Evolutionary conservation across 2,329 filamentous ascomycete species (phyloP).

Genomic region (Kalaharituber pfeilii): DNA sequence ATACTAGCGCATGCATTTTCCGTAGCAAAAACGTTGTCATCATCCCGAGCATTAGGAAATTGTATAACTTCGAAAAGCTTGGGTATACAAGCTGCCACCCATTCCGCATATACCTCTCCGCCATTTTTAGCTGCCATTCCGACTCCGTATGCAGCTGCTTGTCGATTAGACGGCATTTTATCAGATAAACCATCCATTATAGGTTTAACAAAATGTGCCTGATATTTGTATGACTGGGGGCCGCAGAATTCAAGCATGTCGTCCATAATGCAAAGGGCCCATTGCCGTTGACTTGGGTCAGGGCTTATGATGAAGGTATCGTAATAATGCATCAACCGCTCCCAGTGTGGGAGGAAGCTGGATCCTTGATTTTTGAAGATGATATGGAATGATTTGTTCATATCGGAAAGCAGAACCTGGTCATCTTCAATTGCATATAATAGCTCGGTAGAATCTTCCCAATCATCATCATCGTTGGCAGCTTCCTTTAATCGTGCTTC

Average conservation of each 20-base stretch:
- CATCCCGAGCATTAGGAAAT: slow-evolving; percentile 62
- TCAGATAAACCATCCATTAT: slow-evolving; percentile 76
- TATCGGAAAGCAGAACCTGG: slow-evolving; percentile 87
- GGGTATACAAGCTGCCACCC: slow-evolving; percentile 62
- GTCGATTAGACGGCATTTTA: slow-evolving; percentile 71
- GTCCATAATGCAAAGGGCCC: slow-evolving; percentile 98
- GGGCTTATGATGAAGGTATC: slow-evolving; percentile 61
- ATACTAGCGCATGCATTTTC: slow-evolving; percentile 95
- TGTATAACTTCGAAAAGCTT: slow-evolving; percentile 72
- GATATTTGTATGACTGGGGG: slow-evolving; percentile 69
- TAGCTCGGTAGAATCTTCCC: slow-evolving; percentile 74
- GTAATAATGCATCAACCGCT: slow-evolving; percentile 69
- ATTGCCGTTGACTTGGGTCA: slow-evolving; percentile 86
- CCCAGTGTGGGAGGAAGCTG: slow-evolving; percentile 73
- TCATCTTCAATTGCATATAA: slow-evolving; percentile 92
- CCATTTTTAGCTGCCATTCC: slow-evolving; percentile 90
- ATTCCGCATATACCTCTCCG: slow-evolving; percentile 70
- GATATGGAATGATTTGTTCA: slow-evolving; percentile 99
- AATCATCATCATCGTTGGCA: slow-evolving; percentile 68
- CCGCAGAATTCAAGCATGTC: slow-evolving; percentile 97
- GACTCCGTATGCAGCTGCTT: slow-evolving; percentile 90
- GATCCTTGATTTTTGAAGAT: slow-evolving; percentile 93
- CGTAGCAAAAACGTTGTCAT: slow-evolving; percentile 91
- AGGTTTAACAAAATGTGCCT: slow-evolving; percentile 69
- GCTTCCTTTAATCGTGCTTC: slow-evolving; percentile 68